phyloP scores from a whole-genome alignment of 768 basidiomycete species.

The Suillus fuscotomentosus region DNA sequence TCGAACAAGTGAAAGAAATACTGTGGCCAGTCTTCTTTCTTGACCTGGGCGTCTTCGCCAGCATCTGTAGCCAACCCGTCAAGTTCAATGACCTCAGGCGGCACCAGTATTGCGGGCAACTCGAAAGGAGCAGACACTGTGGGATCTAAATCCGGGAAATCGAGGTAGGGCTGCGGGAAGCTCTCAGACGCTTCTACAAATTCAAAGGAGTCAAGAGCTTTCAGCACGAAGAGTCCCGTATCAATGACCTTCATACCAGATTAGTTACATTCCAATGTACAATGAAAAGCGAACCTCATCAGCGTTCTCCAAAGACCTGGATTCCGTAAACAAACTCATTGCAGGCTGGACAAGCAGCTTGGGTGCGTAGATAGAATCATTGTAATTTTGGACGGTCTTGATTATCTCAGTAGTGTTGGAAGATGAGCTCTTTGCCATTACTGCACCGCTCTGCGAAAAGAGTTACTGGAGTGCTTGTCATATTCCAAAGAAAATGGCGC shows the following conservation, averaged over 20 bases:
- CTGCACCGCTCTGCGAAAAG: constrained; percentile 57
- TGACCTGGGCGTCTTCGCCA: constrained; percentile 68
- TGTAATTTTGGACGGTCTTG: constrained; percentile 66
- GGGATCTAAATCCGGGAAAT: constrained; percentile 42
- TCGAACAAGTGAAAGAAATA: constrained; percentile 70
- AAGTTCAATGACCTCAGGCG: constrained; percentile 83
- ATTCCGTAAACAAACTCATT: constrained; percentile 47
- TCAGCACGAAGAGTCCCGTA: constrained; percentile 60
- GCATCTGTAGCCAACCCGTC: constrained; percentile 68
- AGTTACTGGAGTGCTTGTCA: neutral
- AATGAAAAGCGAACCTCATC: constrained; percentile 51
- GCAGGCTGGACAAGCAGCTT: constrained; percentile 70
- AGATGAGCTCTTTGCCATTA: constrained; percentile 59
- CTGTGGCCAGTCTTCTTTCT: constrained; percentile 83
- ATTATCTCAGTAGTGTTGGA: constrained; percentile 69
- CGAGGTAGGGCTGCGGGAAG: constrained; percentile 65
- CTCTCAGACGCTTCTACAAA: constrained; percentile 56
- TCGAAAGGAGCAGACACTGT: constrained; percentile 50
- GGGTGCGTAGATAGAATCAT: constrained; percentile 53
- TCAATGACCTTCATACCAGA: constrained; percentile 62
- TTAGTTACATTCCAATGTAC: constrained; percentile 7
- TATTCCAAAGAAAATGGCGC: constrained; percentile 17
- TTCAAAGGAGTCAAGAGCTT: constrained; percentile 56
- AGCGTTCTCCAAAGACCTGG: constrained; percentile 44
- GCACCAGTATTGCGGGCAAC: constrained; percentile 78